These are phyloP conservation scores for Emergomyces pasteurianus DNA, from an alignment of 2,329 filamentous ascomycete genomes.

Conservation along the genomic window DNA sequence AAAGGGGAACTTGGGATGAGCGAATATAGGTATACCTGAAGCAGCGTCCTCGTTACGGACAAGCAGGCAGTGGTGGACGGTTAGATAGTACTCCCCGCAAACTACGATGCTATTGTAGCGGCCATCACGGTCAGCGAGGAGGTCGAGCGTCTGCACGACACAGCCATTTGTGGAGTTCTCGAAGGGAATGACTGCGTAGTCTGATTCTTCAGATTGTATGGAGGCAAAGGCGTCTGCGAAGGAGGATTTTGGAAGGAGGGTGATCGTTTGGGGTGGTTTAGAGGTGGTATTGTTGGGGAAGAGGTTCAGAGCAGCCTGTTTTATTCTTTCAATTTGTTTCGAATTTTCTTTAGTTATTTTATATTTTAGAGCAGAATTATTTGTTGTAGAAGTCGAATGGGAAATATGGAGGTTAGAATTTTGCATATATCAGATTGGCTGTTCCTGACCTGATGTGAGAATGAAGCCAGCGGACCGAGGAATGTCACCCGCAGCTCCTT, in stretches of 20 bases:
- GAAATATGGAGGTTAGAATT: neutral
- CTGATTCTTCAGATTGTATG: conserved; percentile 54
- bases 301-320: conserved; percentile 43
- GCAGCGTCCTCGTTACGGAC: conserved; percentile 27
- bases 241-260: conserved; percentile 23
- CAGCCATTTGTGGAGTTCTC: conserved; percentile 94
- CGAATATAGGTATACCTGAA: neutral
- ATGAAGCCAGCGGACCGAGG: conserved; percentile 53
- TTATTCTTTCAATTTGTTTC: conserved; percentile 8
- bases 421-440: neutral
- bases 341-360: neutral
- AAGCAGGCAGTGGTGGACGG: conserved; percentile 79
- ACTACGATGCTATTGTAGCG: conserved; percentile 59
- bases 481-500: conserved; percentile 36
- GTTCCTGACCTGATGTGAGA: conserved; percentile 54
- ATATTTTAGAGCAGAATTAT: neutral
- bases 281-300: conserved; percentile 26
- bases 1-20: neutral
- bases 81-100: conserved; percentile 72
- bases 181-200: conserved; percentile 77
- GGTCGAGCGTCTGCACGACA: conserved; percentile 80
- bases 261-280: conserved; percentile 10
- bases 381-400: neutral
- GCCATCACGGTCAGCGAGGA: conserved; percentile 62
- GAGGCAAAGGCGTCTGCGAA: conserved; percentile 61